Evolutionary conservation across 73 alveolate genomes (phyloP).

Genomic region (Tetrahymena borealis): DNA sequence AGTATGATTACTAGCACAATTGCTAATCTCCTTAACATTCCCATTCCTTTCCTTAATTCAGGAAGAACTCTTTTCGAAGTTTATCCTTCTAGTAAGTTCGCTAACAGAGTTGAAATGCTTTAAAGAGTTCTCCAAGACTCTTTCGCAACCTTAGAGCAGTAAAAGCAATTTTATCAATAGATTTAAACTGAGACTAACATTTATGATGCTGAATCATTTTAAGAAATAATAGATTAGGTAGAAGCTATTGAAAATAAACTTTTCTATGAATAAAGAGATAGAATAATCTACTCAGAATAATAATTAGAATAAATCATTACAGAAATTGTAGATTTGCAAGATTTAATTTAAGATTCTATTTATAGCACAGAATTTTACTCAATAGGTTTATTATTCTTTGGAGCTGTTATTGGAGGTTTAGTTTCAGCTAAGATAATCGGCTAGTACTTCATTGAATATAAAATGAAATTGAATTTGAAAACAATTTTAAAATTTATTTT

Average conservation of each 20-base stretch:
- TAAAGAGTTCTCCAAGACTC: not conserved
- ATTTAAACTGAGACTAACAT: not conserved
- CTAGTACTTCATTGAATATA: no score
- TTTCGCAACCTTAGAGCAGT: not conserved
- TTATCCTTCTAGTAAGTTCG: not conserved
- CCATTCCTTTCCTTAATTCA: not conserved
- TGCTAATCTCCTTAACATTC: not conserved
- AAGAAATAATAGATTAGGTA: not conserved
- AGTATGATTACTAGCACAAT: not conserved
- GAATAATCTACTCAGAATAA: not conserved
- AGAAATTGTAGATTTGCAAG: not conserved
- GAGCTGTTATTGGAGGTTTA: not conserved
- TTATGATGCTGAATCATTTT: not conserved
- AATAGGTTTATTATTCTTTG: not conserved
- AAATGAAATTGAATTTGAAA: not conserved
- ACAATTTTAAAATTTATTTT: no score
- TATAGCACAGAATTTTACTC: not conserved
- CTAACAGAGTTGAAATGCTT: not conserved
- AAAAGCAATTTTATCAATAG: not conserved
- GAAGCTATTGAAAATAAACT: not conserved
- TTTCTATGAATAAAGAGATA: not conserved
- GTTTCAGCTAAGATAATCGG: not conserved
- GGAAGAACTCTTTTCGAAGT: not conserved
- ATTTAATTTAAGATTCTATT: not conserved
- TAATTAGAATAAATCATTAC: not conserved